Base-by-base conservation (phyloP, 1,284 basidiomycete species). In the Porodaedalea pini region DNA sequence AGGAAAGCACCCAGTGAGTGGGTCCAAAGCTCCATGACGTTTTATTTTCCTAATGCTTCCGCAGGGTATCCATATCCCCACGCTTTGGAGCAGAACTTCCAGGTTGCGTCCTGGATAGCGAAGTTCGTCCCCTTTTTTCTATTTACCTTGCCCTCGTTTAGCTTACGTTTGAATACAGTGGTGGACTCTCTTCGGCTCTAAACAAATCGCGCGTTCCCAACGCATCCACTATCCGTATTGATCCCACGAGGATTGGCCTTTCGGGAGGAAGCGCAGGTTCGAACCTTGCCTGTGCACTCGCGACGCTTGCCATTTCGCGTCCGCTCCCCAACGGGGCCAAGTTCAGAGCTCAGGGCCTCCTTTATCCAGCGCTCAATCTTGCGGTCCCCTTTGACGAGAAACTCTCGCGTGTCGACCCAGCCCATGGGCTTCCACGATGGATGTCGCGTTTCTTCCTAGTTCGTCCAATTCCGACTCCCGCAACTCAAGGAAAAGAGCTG, bases 191-290 rank as follows among this genome's bases (percentile, higher is more conserved):
- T 4, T 15, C 15, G 11, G 48, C 36, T n/a, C 54, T 63, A 23
- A 25, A 54, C 43, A 47, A 54, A 49, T 32, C 57, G 31, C 40
- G 23, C 51, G 11, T 27, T 8, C 37, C 27, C 3, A 10, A 36
- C 36, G 23, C 54, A 17, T 47, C 27, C 1, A 32, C 44, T 15
- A 4, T 54, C 54, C 55, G 27, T 2, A 45, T 62, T 27, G 63
- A 67, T 53, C 39, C 60, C 10, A 62, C 56, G 10, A 60, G 60
- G n/a, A 62, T 67, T 23, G 66, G 63, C 2, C 34, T 67, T 13
- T 63, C 64, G 7, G 66, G 66, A 13, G 64, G 63, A 2, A 64
- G 62, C 34, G 56, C 65, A n/a, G 66, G 66, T 15, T 64, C 64
- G 2, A 67, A 67, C 51, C 62, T 67, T 17, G 66, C 64, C 11